Base-by-base conservation (phyloP, 2,329 filamentous ascomycete genomes). In the Sporothrix phasma region DNA sequence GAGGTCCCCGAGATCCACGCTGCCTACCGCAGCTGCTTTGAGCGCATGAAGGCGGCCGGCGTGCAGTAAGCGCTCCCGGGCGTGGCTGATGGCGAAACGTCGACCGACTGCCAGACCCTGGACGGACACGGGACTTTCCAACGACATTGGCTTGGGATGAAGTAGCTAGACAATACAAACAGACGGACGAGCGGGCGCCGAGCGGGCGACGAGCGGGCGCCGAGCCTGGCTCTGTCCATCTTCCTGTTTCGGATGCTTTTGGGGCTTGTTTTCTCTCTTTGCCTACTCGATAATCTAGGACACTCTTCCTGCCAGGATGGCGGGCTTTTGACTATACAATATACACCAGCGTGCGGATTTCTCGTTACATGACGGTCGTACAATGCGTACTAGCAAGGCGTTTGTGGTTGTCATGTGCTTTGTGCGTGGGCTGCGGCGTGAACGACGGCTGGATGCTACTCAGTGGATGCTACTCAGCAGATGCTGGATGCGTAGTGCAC, bases 11-110 rank as follows among this genome's bases (percentile, higher is more conserved):
- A 87, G 75, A 76, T 88, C 51, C 82, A 86, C 69, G 79, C 81
- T 67, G 84, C 84, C 11, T 88, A 88, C 72, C 76, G 77, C 70
- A 72, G 73, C 69, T 87, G 84, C 74, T 88, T 88, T 74, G 79
- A 83, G 76, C 76, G 84, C 67, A 87, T 88, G 84, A 83, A 80
- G 72, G 79, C 79, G 47, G 78, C 75, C 61, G 83, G 82, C 45
- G 74, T 80, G 51, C 75, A 80, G 74, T 84, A 78, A 64, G 24
- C 49, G 51, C 19, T 6, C 34, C n/a, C 4, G 22, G n/a, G 8
- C 13, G 13, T 10, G 11, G 11, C 15, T 13, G 34, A 5, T 10
- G 10, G 34, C n/a, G 34, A 37, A 37, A 10, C 5, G 34, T 37
- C 7, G 34, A 43, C 39, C 39, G 39, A n/a, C 39, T n/a, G n/a